A percentile compares a stretch with the other conserved stretches of the same genome.
phyloP scores from a whole-genome alignment of 306 rosid genomes.

The apple (Malus domestica) region ASM211411v1 NC_041805.1:9679001-9679500 shows the following conservation, averaged over 20 bases:
- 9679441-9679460: constrained; percentile 40
- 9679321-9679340: constrained; percentile 48
- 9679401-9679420: constrained; percentile 56
- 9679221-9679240: not conserved
- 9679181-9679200: not conserved
- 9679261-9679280: not conserved
- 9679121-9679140: too few relatives aligned
- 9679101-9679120: too few relatives aligned
- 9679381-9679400: constrained; percentile 48
- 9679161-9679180: not conserved
- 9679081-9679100: too few relatives aligned
- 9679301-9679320: not conserved
- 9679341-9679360: constrained; percentile 69
- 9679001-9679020: too few relatives aligned
- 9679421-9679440: constrained; percentile 24
- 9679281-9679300: too few relatives aligned
- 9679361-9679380: constrained; percentile 73
- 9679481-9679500: constrained; percentile 51
- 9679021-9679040: too few relatives aligned
- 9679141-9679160: not conserved
- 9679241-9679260: not conserved
- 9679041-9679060: too few relatives aligned
- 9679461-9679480: constrained; percentile 53
- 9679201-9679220: not conserved
- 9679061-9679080: too few relatives aligned